Conservation (phyloP, 495 filamentous ascomycete genomes). For the Penicillium samsonianum region DNA sequence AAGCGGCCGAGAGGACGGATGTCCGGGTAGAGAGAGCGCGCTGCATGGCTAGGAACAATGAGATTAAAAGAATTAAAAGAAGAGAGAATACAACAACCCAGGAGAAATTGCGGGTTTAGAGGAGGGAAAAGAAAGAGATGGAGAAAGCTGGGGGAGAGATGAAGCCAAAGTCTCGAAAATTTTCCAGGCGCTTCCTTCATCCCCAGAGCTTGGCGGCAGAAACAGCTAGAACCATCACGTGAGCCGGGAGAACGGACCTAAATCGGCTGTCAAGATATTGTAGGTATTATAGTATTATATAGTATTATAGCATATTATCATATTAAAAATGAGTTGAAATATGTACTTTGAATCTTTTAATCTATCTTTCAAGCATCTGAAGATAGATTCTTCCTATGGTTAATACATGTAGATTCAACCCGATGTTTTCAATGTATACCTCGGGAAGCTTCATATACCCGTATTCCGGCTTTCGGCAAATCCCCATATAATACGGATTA, state of each 20-base stretch:
- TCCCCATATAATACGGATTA: neutral
- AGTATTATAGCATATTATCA: neutral
- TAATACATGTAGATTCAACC: neutral
- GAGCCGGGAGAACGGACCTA: slow-evolving; percentile 14
- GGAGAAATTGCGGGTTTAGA: slow-evolving; percentile 25
- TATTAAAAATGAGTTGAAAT: neutral
- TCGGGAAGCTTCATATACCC: neutral
- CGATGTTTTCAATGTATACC: neutral
- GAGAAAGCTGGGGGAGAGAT: slow-evolving; percentile 35
- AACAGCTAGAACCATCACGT: slow-evolving; percentile 52
- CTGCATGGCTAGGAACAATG: slow-evolving; percentile 61
- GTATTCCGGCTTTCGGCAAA: slow-evolving; percentile 1
- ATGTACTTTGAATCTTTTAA: neutral
- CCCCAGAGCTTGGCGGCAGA: slow-evolving; percentile 51
- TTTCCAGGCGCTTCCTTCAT: slow-evolving; percentile 50
- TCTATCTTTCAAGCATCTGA: neutral
- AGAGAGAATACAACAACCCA: slow-evolving; percentile 27
- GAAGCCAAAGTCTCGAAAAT: slow-evolving; percentile 55
- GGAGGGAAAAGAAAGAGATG: slow-evolving; percentile 19
- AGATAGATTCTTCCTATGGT: neutral
- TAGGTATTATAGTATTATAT: neutral
- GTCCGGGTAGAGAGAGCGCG: slow-evolving; percentile 66
- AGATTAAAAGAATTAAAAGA: slow-evolving; percentile 26
- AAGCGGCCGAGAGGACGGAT: slow-evolving; percentile 70
- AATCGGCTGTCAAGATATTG: neutral